Evolutionary conservation across 306 rosid species (phyloP).

Genomic region (Citrullus amarus): DNA sequence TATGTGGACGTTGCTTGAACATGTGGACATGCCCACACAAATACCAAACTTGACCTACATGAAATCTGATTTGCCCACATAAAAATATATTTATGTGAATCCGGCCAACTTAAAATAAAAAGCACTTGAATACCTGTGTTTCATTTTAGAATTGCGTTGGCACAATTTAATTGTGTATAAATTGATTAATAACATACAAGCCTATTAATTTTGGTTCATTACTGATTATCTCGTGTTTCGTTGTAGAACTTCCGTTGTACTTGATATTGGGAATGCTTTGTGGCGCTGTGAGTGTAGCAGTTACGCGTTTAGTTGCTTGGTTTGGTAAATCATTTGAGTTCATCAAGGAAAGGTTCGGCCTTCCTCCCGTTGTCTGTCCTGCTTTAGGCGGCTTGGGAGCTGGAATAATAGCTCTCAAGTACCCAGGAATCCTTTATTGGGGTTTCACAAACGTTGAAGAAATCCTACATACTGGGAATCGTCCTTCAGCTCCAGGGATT

Average conservation of each 20-base stretch:
- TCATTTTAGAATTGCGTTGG: not conserved
- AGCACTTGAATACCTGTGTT: not conserved
- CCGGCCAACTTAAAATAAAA: not conserved
- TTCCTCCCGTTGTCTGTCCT: constrained; percentile 85
- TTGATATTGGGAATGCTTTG: constrained; percentile 98
- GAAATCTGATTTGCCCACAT: not conserved
- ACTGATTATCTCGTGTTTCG: constrained; percentile 17
- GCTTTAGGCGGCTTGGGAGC: constrained; percentile 97
- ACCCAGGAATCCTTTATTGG: constrained; percentile 98
- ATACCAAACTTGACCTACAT: not conserved
- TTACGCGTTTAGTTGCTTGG: constrained; percentile 81
- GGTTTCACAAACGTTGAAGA: constrained; percentile 98
- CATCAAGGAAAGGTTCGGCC: constrained; percentile 71
- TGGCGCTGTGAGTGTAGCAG: constrained; percentile 85
- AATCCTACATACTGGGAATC: constrained; percentile 84
- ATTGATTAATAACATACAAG: not conserved
- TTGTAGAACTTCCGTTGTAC: constrained; percentile 88
- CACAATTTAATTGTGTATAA: not conserved
- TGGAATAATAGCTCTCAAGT: constrained; percentile 90
- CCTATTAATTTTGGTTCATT: constrained; percentile 9
- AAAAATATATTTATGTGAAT: not conserved
- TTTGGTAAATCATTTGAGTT: constrained; percentile 54
- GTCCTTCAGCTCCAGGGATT: constrained; percentile 96
- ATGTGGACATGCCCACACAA: not conserved
- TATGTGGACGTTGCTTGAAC: not conserved